These are phyloP conservation scores for Andrographis paniculata DNA, from an alignment of 305 asterid species.

Conservation along the genomic window DNA sequence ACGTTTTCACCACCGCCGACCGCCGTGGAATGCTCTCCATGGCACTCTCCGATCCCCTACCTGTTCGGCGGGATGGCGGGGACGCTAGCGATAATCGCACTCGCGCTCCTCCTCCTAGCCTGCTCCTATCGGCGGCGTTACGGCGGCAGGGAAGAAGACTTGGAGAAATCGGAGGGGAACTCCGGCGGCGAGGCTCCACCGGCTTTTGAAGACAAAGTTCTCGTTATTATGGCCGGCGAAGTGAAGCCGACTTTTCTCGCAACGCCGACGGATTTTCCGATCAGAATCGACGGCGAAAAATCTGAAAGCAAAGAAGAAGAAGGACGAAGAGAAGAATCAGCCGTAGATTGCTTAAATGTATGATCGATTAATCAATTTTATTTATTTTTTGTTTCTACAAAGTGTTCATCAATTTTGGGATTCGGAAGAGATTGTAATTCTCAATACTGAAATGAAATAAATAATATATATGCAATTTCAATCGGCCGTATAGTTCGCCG, in stretches of 20 bases:
- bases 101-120: constrained; percentile 55
- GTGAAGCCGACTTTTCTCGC: constrained; percentile 50
- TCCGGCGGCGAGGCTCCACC: constrained; percentile 25
- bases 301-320: constrained; percentile 9
- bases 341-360: background rate
- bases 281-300: constrained; percentile 14
- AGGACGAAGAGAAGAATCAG: background rate
- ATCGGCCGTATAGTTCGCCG: no score
- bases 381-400: no score
- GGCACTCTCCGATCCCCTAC: constrained; percentile 72
- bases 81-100: constrained; percentile 53
- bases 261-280: constrained; percentile 22
- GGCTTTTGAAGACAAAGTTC: constrained; percentile 44
- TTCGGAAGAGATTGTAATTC: no score
- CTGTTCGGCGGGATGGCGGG: constrained; percentile 69
- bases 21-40: constrained; percentile 35
- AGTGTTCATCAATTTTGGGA: no score
- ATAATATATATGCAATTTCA: no score
- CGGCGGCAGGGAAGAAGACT: constrained; percentile 20
- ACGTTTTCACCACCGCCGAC: constrained; percentile 34
- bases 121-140: constrained; percentile 63
- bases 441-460: no score
- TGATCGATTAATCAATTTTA: no score
- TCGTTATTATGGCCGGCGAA: constrained; percentile 69
- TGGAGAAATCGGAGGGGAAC: constrained; percentile 6